Conservation (phyloP, 2,329 filamentous ascomycete genomes). For the Fusarium newnesense region DNA sequence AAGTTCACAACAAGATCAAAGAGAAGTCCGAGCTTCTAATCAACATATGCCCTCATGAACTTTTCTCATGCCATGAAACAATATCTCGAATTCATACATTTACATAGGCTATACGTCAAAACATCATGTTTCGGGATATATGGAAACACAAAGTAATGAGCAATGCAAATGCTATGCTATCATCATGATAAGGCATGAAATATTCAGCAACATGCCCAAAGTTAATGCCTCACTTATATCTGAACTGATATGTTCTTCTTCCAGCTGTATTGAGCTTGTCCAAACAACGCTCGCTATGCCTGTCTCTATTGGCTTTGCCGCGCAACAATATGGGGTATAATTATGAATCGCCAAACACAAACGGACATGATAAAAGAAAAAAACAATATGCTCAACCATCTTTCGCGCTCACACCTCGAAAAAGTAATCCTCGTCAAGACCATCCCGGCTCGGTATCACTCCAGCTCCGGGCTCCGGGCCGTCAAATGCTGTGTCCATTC, state of each 20-base stretch:
- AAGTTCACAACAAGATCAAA: not conserved
- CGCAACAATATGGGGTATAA: constrained; percentile 35
- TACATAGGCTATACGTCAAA: not conserved
- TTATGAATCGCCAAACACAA: constrained; percentile 36
- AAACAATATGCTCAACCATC: not conserved
- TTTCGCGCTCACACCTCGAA: constrained; percentile 72
- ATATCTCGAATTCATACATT: not conserved
- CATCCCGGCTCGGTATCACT: constrained; percentile 82
- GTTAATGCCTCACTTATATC: not conserved
- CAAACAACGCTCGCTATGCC: constrained; percentile 37
- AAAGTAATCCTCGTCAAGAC: constrained; percentile 91
- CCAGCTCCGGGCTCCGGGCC: constrained; percentile 76
- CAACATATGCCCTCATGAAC: not conserved
- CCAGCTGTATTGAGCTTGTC: constrained; percentile 11
- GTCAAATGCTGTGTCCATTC: constrained; percentile 80
- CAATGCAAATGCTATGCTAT: not conserved
- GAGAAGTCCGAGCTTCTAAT: not conserved
- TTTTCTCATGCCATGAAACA: not conserved
- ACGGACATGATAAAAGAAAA: constrained; percentile 35
- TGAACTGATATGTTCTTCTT: constrained; percentile 1
- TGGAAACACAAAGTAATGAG: constrained; percentile 8
- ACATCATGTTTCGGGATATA: not conserved
- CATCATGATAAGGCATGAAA: not conserved
- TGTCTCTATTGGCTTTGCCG: constrained; percentile 12
- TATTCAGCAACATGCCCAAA: not conserved